Conservation (phyloP, 2,329 filamentous ascomycete genomes). For the Diaporthe nobilis region DNA sequence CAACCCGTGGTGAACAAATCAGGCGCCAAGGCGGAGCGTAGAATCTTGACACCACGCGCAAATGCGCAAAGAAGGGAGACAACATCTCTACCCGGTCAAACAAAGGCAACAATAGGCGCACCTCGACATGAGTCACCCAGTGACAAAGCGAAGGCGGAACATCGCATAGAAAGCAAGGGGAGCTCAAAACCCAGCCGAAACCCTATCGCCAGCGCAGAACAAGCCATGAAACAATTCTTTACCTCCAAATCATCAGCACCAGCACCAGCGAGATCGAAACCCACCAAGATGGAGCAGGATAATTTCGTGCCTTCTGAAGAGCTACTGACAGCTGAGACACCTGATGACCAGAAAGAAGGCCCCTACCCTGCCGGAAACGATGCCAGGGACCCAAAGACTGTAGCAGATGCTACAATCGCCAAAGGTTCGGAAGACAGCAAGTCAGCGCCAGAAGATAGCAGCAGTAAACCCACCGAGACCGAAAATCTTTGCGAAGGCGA, state of each 20-base stretch:
- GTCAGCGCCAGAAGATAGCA: slow-evolving; percentile 43
- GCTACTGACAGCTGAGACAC: slow-evolving; percentile 32
- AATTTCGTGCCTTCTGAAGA: slow-evolving; percentile 23
- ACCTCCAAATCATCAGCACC: background rate
- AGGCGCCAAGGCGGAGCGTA: slow-evolving; percentile 7
- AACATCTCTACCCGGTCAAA: background rate
- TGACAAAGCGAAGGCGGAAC: background rate
- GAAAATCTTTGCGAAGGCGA: slow-evolving; percentile 83
- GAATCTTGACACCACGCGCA: slow-evolving; percentile 18
- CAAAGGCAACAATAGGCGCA: background rate
- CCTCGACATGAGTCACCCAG: slow-evolving; percentile 14
- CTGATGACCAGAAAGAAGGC: slow-evolving; percentile 8
- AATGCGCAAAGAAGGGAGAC: slow-evolving; percentile 24
- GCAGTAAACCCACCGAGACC: slow-evolving; percentile 48
- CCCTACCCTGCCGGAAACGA: background rate
- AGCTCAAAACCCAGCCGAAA: background rate
- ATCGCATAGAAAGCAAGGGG: background rate
- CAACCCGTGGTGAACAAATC: slow-evolving; percentile 36
- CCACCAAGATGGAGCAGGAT: background rate
- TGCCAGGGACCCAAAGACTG: background rate
- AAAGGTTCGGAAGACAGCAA: slow-evolving; percentile 10
- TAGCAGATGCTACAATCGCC: background rate
- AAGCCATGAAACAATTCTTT: background rate
- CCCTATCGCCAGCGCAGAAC: slow-evolving; percentile 1
- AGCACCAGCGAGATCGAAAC: background rate